Conservation (phyloP, 148 eudicot species). For the Pharnaceum exiguum region DNA sequence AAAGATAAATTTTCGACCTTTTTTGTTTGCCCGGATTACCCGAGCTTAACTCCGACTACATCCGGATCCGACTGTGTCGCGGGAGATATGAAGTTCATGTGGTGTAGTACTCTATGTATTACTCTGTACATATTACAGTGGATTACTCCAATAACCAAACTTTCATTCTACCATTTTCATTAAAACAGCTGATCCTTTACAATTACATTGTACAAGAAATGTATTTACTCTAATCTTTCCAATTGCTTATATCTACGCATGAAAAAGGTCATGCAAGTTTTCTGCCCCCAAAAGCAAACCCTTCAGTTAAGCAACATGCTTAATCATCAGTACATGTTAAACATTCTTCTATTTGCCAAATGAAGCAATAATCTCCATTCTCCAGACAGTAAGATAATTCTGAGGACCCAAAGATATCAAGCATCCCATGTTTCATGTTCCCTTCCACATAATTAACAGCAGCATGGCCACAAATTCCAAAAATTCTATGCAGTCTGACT, state of each 20-base stretch:
- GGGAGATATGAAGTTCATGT: no score
- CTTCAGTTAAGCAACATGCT: constrained; percentile 18
- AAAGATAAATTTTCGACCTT: no score
- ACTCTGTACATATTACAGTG: no score
- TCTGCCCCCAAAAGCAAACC: not conserved
- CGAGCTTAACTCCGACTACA: no score
- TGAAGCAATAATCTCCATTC: no score
- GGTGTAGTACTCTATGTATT: no score
- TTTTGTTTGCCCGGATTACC: no score
- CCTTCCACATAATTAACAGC: constrained; percentile 6
- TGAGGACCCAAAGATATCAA: constrained; percentile 13
- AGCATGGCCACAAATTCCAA: constrained; percentile 10
- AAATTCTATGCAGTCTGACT: constrained; percentile 14
- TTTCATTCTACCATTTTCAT: no score
- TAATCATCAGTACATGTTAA: constrained; percentile 8
- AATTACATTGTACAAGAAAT: constrained; percentile 9
- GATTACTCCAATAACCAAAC: no score
- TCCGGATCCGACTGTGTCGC: no score
- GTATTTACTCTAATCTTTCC: not conserved
- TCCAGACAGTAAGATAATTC: constrained; percentile 26
- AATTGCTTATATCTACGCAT: not conserved
- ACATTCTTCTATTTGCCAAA: constrained; percentile 14
- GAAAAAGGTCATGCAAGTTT: not conserved
- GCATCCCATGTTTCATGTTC: constrained; percentile 24
- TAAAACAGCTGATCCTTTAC: not conserved